A percentile compares a stretch with the other conserved stretches of the same genome.
Evolutionary conservation across 2,329 filamentous ascomycete species (phyloP).

Genomic region (Microdochium paspali): DNA sequence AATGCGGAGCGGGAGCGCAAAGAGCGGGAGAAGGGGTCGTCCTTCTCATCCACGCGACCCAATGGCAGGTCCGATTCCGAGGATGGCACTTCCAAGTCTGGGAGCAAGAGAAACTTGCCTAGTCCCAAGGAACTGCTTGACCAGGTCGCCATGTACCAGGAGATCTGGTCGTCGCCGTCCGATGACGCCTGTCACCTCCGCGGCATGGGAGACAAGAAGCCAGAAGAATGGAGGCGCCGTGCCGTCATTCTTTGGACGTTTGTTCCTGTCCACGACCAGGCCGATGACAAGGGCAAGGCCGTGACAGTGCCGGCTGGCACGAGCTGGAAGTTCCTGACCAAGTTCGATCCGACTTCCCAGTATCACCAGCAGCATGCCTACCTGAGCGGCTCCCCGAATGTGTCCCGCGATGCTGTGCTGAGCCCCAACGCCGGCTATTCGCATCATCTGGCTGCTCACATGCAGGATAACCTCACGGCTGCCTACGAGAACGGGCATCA

Average conservation of each 20-base stretch:
- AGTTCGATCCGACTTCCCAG: conserved; percentile 49
- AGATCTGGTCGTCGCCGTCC: conserved; percentile 48
- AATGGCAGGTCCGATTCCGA: conserved; percentile 18
- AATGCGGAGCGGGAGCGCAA: conserved; percentile 19
- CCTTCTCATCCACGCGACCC: conserved; percentile 11
- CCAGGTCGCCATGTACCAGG: conserved; percentile 58
- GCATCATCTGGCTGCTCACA: conserved; percentile 43
- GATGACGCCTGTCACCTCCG: conserved; percentile 16
- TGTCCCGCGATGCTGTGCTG: conserved; percentile 37
- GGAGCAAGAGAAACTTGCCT: conserved; percentile 10
- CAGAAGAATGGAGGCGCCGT: conserved; percentile 42
- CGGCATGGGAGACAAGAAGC: conserved; percentile 7
- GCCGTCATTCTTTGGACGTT: conserved; percentile 57
- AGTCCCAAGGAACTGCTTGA: conserved; percentile 42
- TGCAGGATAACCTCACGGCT: conserved; percentile 47
- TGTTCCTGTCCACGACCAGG: conserved; percentile 38
- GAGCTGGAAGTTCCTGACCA: conserved; percentile 53
- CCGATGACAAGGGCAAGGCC: conserved; percentile 29
- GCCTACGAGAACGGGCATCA: conserved; percentile 30
- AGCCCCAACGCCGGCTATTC: conserved; percentile 40
- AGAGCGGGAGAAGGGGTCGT: conserved; percentile 14
- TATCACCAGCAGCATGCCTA: conserved; percentile 43
- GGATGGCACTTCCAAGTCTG: conserved; percentile 6
- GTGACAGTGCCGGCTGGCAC: conserved; percentile 43
- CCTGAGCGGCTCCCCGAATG: conserved; percentile 21